These are phyloP conservation scores for Endoconidiophora polonica DNA, from an alignment of 2,329 filamentous ascomycete genomes.

Conservation along the genomic window DNA sequence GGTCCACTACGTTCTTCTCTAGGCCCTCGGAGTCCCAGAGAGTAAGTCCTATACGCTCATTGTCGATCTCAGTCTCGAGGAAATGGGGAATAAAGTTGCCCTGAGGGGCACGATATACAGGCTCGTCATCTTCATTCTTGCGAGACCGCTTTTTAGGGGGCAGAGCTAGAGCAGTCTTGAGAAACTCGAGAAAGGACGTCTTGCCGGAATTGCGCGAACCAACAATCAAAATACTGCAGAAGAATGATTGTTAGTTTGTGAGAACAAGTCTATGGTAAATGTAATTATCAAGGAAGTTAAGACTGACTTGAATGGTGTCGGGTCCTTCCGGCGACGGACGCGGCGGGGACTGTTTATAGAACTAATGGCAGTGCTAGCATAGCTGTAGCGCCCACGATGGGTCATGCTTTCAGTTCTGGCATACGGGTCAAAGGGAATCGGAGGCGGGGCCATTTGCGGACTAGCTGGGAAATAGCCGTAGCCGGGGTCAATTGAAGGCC, in stretches of 20 bases:
- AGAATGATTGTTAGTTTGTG: not conserved
- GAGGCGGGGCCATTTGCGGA: constrained; percentile 32
- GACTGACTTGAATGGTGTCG: constrained; percentile 93
- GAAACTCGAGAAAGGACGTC: constrained; percentile 91
- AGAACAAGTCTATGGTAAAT: not conserved
- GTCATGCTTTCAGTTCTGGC: constrained; percentile 87
- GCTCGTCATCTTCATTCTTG: constrained; percentile 40
- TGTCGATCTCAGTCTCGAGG: constrained; percentile 85
- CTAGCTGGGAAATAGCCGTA: constrained; percentile 25
- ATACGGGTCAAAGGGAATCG: constrained; percentile 53
- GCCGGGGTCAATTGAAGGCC: constrained; percentile 38
- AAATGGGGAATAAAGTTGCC: constrained; percentile 76
- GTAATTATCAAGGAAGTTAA: not conserved
- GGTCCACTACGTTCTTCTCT: constrained; percentile 86
- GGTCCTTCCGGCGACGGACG: constrained; percentile 87
- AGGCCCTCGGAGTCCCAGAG: constrained; percentile 93
- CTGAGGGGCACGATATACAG: constrained; percentile 33
- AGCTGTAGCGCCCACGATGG: constrained; percentile 88
- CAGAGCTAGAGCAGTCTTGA: constrained; percentile 69
- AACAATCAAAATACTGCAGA: constrained; percentile 65
- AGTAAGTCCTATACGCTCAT: constrained; percentile 78
- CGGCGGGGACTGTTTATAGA: constrained; percentile 84
- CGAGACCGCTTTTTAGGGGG: constrained; percentile 60
- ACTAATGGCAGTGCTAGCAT: constrained; percentile 80
- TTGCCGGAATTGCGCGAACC: constrained; percentile 81